phyloP scores from a whole-genome alignment of 2,329 filamentous ascomycete species.

The Rhytidhysteron rufulum region DNA sequence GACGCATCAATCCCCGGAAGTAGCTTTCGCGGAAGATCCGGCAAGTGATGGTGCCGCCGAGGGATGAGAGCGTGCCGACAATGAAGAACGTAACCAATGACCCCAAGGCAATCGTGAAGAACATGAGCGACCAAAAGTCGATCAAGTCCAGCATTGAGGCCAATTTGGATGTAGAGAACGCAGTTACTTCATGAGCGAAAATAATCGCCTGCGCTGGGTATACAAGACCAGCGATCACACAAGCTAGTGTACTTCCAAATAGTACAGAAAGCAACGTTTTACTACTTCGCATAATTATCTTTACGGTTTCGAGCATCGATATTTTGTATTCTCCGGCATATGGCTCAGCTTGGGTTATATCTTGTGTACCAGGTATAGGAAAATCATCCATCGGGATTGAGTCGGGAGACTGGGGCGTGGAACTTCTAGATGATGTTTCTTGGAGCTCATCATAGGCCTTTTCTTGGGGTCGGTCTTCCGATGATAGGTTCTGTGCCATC shows the following conservation, averaged over 20 bases:
- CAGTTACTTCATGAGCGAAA: slow-evolving; percentile 43
- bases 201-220: slow-evolving; percentile 42
- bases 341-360: too few relatives aligned
- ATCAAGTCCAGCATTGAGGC: slow-evolving; percentile 33
- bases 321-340: too few relatives aligned
- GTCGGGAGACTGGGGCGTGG: too few relatives aligned
- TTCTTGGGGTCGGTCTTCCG: slow-evolving; percentile 1
- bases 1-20: slow-evolving; percentile 64
- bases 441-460: not conserved
- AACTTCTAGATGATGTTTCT: too few relatives aligned
- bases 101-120: slow-evolving; percentile 56
- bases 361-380: too few relatives aligned
- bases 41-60: slow-evolving; percentile 60
- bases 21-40: slow-evolving; percentile 59
- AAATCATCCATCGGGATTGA: too few relatives aligned
- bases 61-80: slow-evolving; percentile 49
- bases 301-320: too few relatives aligned
- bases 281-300: too few relatives aligned
- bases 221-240: slow-evolving; percentile 8
- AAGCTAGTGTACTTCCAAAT: slow-evolving; percentile 1
- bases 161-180: slow-evolving; percentile 38
- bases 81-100: slow-evolving; percentile 38
- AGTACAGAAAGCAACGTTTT: too few relatives aligned
- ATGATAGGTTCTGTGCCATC: slow-evolving; percentile 5
- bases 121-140: slow-evolving; percentile 50